Evolutionary conservation across 1,139 yeast genomes (phyloP).

Genomic region (Wickerhamiella infanticola): DNA sequence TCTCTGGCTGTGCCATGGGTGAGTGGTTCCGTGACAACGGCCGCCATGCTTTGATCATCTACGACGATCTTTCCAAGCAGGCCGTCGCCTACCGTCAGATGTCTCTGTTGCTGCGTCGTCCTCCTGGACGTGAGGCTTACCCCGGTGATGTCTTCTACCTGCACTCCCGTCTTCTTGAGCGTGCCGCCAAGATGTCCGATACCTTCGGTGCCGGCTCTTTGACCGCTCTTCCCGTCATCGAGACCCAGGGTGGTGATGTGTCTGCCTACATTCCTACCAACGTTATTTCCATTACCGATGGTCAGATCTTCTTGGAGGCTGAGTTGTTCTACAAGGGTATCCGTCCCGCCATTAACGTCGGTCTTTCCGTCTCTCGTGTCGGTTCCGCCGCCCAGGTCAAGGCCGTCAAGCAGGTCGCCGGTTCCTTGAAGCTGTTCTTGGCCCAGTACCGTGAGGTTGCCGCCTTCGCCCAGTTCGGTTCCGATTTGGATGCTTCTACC

Average conservation of each 20-base stretch:
- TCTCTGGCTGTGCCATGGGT: constrained; percentile 99
- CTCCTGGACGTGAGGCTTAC: constrained; percentile 95
- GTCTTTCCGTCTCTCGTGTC: constrained; percentile 99
- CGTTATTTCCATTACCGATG: constrained; percentile 94
- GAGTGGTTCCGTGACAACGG: constrained; percentile 99
- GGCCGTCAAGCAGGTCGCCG: constrained; percentile 99
- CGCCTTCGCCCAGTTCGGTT: constrained; percentile 99
- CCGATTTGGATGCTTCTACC: constrained; percentile 99
- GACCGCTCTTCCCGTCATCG: constrained; percentile 92
- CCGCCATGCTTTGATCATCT: constrained; percentile 91
- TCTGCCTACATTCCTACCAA: constrained; percentile 96
- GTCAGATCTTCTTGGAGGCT: constrained; percentile 98
- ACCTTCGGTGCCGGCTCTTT: constrained; percentile 84
- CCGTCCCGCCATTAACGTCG: constrained; percentile 99
- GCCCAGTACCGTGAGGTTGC: constrained; percentile 99
- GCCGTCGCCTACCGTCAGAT: constrained; percentile 99
- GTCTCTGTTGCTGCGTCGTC: constrained; percentile 93
- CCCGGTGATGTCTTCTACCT: constrained; percentile 96
- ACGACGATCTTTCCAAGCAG: constrained; percentile 97
- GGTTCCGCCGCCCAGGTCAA: constrained; percentile 99
- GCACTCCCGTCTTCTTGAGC: constrained; percentile 90
- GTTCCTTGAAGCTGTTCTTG: constrained; percentile 98
- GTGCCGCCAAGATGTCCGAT: constrained; percentile 95
- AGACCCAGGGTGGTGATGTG: constrained; percentile 99
- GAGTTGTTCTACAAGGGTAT: constrained; percentile 99